Percentiles rank a stretch among this genome's conserved stretches.
Conservation (phyloP, 306 rosid species). For the Quillaja saponaria region DNA sequence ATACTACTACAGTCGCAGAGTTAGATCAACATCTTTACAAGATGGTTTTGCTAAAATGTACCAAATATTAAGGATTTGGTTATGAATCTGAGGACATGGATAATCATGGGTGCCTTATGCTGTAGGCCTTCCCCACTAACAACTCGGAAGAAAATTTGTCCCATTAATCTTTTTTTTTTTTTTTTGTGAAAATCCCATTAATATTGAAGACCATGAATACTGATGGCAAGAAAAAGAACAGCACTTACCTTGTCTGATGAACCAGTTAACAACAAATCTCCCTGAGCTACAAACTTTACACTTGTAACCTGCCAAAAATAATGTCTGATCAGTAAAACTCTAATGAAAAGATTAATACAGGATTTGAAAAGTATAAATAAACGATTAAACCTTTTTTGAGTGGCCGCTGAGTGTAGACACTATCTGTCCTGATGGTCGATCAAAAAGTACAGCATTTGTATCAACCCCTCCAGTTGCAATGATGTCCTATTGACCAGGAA, state of each 20-base stretch:
- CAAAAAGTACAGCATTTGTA: conserved; percentile 89
- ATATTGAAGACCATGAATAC: no score
- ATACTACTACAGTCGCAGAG: no score
- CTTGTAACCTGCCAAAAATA: conserved; percentile 69
- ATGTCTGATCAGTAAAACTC: conserved; percentile 28
- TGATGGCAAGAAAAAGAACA: no score
- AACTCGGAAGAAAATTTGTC: no score
- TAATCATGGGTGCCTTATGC: no score
- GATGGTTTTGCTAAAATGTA: no score
- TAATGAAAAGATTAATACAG: background rate
- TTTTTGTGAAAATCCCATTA: no score
- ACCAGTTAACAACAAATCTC: conserved; percentile 68
- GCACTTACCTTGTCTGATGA: conserved; percentile 83
- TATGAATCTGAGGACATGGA: no score
- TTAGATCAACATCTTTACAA: no score
- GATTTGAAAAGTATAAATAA: background rate
- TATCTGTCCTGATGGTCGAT: conserved; percentile 88
- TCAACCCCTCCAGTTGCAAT: conserved; percentile 95
- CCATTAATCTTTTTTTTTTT: no score
- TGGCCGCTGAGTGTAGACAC: conserved; percentile 91
- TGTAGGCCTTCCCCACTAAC: no score
- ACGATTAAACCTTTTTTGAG: conserved; percentile 76
- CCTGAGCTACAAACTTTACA: conserved; percentile 79
- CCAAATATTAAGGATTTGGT: no score
- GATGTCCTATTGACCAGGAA: conserved; percentile 59